Conservation (phyloP, 2,329 filamentous ascomycete genomes). For the Capronia coronata region DNA sequence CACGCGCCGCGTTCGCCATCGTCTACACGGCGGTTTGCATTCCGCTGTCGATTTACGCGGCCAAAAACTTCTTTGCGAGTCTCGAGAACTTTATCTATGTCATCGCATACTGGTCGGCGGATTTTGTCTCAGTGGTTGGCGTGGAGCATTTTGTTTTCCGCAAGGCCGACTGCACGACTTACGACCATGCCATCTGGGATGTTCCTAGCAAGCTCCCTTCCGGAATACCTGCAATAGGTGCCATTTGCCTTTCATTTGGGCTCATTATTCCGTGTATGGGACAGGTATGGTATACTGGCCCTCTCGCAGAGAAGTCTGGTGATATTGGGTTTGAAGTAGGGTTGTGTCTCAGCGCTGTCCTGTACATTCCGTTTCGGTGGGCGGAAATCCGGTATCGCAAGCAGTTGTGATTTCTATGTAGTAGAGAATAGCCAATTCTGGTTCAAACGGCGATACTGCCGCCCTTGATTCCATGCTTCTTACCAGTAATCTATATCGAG, state of each 20-base stretch:
- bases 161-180: constrained; percentile 40
- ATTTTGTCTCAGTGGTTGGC: constrained; percentile 23
- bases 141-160: constrained; percentile 58
- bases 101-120: constrained; percentile 22
- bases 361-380: constrained; percentile 1
- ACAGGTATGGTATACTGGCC: constrained; percentile 62
- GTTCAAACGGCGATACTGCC: no score
- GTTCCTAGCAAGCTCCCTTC: constrained; percentile 53
- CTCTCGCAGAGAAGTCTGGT: constrained; percentile 51
- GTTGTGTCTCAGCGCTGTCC: neutral
- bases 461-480: no score
- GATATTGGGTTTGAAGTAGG: constrained; percentile 29
- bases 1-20: neutral
- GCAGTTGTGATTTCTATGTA: no score
- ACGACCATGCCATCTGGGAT: constrained; percentile 58
- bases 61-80: neutral
- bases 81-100: constrained; percentile 40
- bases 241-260: constrained; percentile 59
- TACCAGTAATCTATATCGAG: no score
- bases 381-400: neutral
- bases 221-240: constrained; percentile 54
- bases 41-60: neutral
- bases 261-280: constrained; percentile 61
- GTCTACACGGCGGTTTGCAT: constrained; percentile 1
- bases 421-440: no score